Base-by-base conservation (phyloP, 2,329 filamentous ascomycete species). In the Ceratocystis lukuohia region DNA sequence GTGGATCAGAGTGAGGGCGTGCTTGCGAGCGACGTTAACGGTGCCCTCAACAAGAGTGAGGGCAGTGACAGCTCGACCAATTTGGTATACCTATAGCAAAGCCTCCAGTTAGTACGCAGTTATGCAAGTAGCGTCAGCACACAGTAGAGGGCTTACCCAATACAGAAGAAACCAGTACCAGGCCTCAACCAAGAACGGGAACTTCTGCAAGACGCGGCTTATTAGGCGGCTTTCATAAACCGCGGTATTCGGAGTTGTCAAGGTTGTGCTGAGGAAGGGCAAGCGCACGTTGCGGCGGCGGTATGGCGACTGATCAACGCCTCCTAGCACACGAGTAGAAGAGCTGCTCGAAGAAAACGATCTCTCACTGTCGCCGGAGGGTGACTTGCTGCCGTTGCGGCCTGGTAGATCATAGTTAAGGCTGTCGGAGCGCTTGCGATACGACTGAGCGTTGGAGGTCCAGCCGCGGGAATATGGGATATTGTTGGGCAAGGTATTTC, bases 151-250 rank as follows among this genome's bases (percentile, higher is more conserved):
- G 72, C 81, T 71, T 80, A 89, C 87, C 86, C 87, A 90, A 76
- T 90, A 90, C 63, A 90, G 85, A 69, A 89, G 76, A 2, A 84
- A 83, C 87, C 87, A 90, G 71, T 90, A 90, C 86, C 87, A 90
- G 50, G 83, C 86, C 74, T 91, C 88, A 1, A 85, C 84, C 33
- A 90, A 74, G 72, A 91, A 91, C 0, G 88, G 88, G 70, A 88
- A 84, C 71, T 83, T 86, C 67, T 79, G 79, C 15, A 90, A 78
- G 45, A 90, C 70, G 3, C 86, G 79, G 72, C 84, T 88, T 63
- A 88, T 76, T 12, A 86, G 74, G 61, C 82, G 80, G 68, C 82
- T 79, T 69, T 80, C 78, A 71, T 86, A 87, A 5, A 82, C 76
- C 48, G 76, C 76, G 0, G 85, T 87, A 72, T 88, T 86, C 1